A percentile compares a stretch with the other conserved stretches of the same genome.
These are phyloP conservation scores for Penicillium sp. DNA, from an alignment of 2,329 filamentous ascomycete genomes.

Conservation along the genomic window DNA sequence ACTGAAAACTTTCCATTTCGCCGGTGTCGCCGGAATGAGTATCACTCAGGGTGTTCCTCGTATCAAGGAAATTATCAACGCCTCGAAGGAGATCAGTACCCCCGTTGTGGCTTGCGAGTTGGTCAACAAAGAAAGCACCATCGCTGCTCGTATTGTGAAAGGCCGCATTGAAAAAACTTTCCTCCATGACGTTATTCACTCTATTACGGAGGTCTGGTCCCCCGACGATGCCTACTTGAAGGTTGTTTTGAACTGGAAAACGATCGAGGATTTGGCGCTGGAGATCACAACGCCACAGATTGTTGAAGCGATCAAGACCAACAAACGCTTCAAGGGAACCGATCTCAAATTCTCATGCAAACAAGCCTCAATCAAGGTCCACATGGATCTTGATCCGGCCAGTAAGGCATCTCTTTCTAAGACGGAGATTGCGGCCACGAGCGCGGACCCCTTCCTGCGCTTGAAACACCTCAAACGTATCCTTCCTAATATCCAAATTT, in stretches of 20 bases:
- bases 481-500: conserved; percentile 80
- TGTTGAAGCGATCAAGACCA: conserved; percentile 69
- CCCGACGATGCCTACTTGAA: conserved; percentile 71
- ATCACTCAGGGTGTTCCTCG: conserved; percentile 98
- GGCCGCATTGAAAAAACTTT: conserved; percentile 94
- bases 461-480: conserved; percentile 82
- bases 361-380: conserved; percentile 66
- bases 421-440: conserved; percentile 45
- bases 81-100: conserved; percentile 88
- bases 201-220: conserved; percentile 87
- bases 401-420: conserved; percentile 39
- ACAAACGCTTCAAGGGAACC: conserved; percentile 70
- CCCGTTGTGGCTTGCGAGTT: conserved; percentile 88
- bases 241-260: conserved; percentile 76
- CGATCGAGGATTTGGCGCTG: conserved; percentile 76
- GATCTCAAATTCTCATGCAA: conserved; percentile 61
- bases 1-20: conserved; percentile 99
- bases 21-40: conserved; percentile 98
- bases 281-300: conserved; percentile 75
- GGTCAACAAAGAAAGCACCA: conserved; percentile 69
- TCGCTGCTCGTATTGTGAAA: conserved; percentile 86
- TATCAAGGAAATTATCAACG: conserved; percentile 99
- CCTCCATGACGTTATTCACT: conserved; percentile 74
- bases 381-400: conserved; percentile 54
- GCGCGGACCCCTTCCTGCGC: conserved; percentile 52